Conservation (phyloP, 768 basidiomycete genomes). For the Clitopilus passeckerianus region DNA sequence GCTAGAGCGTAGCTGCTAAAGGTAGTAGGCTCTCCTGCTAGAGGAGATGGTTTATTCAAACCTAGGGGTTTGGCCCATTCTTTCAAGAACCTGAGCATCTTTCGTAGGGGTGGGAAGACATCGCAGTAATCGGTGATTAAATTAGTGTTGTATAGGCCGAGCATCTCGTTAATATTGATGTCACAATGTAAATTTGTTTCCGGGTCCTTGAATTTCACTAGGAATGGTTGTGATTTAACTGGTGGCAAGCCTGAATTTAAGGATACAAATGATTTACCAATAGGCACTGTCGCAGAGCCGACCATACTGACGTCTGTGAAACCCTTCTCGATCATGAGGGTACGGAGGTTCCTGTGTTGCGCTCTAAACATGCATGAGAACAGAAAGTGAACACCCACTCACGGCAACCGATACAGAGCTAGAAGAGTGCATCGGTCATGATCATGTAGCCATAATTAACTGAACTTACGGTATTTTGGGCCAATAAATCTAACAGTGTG, state of each 20-base stretch:
- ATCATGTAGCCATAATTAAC: not conserved
- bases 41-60: conserved; percentile 39
- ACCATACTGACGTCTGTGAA: not conserved
- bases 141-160: conserved; percentile 47
- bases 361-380: not conserved
- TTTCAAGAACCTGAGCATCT: conserved; percentile 46
- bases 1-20: conserved; percentile 62
- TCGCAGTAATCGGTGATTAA: conserved; percentile 49
- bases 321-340: not conserved
- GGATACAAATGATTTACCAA: not conserved
- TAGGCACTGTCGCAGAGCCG: not conserved
- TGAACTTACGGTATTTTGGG: not conserved
- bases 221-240: not conserved
- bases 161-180: conserved; percentile 58
- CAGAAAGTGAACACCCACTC: not conserved
- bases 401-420: not conserved
- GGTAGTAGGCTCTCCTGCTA: conserved; percentile 17
- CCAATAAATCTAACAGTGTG: not conserved
- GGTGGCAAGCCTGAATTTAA: not conserved
- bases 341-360: not conserved
- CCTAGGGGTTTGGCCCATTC: conserved; percentile 52
- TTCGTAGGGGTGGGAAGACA: conserved; percentile 35
- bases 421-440: not conserved
- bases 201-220: conserved; percentile 50
- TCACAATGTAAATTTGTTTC: conserved; percentile 40